Evolutionary conservation across 2,329 filamentous ascomycete species (phyloP), one percentile per base, ranked within the genome.

Genomic region (Claviceps sp.): DNA sequence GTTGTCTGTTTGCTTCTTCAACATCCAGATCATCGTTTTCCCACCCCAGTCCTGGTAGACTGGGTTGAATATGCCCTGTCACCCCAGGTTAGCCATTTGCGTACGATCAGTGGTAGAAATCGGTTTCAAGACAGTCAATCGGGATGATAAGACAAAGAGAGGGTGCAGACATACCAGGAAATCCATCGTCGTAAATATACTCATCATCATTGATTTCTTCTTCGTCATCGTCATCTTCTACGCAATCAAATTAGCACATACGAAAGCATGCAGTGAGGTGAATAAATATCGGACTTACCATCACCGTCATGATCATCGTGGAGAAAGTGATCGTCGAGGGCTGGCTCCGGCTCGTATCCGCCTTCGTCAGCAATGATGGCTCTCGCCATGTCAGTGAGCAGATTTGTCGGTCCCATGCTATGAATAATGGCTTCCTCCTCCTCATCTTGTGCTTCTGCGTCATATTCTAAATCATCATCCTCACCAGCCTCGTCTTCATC

Each of bases 191-290:
- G 55, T 80, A 82, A 54, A 78, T 71, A 60, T 81, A 81, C 51
- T 82, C 77, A 19, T 81, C 79, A 49, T 88, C 85, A 45, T 83
- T 82, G 58, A 85, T 77, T 44, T 84, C 82, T 42, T 86, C 84
- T 17, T 86, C 83, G 47, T 89, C 87, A 4, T 80, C 77, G 5
- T 78, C 76, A 42, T 73, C 72, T 50, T 73, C 66, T 68, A 52
- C 45, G n/a, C 6, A 4, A 19, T 30, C 6, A 42, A 11, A 24
- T 54, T 19, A 50, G 52, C 5, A 17, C 30, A 24, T 17, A 17
- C 13, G n/a, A 7, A 53, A 34, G 40, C 6, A 16, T 3, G 30
- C 4, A 47, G 5, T 4, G 11, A 11, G 13, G 7, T 16, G 24
- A 30, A 17, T 8, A 22, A 46, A 46, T n/a, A 42, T 40, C 19